Evolutionary conservation across 2,329 filamentous ascomycete genomes (phyloP), one percentile per base, ranked within the genome.

Genomic region (Lachnellula hyalina): DNA sequence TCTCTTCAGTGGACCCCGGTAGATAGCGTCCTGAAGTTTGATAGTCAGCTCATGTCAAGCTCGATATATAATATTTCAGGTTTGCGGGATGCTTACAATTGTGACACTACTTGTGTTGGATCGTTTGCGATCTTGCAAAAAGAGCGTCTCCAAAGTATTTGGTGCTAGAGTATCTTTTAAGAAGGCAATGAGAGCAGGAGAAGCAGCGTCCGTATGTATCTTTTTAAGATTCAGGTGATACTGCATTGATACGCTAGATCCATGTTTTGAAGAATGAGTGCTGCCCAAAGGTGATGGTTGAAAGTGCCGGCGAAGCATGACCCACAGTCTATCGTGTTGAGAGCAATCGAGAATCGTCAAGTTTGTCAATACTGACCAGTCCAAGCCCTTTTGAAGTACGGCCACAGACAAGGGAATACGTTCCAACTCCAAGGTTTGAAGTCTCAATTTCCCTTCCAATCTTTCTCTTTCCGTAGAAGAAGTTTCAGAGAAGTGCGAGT

Each of bases 141-240:
- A 91, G 9, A 94, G 75, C 8, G 84, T 84, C 70, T 94, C 87
- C n/a, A 94, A 75, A 28, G 83, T 87, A 68, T 94, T 89, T 1
- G 89, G 89, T 19, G 85, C 85, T 38, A 94, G 75, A 0, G 87
- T 86, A 58, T 92, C 87, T 63, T 86, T 89, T 58, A 94, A 76
- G 66, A 94, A 93, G 1, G 78, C 77, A 52, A 94, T 82, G 15
- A 94, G 73, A 23, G 85, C 77, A 7, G 80, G 75, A 1, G 87
- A 88, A 2, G 88, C 85, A 12, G 77, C 78, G 70, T 94, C 88
- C 1, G 87, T 90, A 65, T 92, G 87, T 14, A 94, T 79, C 60
- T 85, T 81, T 70, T 86, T 91, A 50, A 94, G 72, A 5, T 80
- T 82, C 11, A 94, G 74, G 53, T 78, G 76, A 63, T 86, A 86